phyloP scores from a whole-genome alignment of 257 asterid species.

The Coffea eugenioides region DNA sequence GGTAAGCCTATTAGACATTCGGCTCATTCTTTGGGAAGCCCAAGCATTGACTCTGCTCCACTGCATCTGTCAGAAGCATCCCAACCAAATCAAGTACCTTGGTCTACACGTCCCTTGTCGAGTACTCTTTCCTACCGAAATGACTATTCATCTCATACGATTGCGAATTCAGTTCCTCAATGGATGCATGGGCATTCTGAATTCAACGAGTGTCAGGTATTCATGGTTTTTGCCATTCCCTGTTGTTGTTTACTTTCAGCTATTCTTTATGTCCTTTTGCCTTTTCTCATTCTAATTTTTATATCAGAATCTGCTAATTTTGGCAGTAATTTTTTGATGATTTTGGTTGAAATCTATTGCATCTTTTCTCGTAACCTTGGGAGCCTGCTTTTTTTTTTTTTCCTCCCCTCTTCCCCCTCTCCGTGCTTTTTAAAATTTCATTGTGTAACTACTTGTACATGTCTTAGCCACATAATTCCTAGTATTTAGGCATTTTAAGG shows the following conservation, averaged over 20 bases:
- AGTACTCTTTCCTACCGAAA: slow-evolving; percentile 6
- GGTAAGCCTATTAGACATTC: slow-evolving; percentile 17
- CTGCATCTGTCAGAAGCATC: slow-evolving; percentile 22
- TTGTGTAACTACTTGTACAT: neutral
- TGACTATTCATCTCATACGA: slow-evolving; percentile 7
- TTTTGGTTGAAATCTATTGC: too few relatives aligned
- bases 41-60: slow-evolving; percentile 14
- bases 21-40: slow-evolving; percentile 15
- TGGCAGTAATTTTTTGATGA: neutral
- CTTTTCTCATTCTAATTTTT: neutral
- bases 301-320: neutral
- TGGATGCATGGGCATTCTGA: slow-evolving; percentile 19
- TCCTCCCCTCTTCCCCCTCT: too few relatives aligned
- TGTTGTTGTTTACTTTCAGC: neutral
- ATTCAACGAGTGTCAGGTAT: slow-evolving; percentile 30
- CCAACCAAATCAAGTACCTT: slow-evolving; percentile 20
- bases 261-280: neutral
- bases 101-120: slow-evolving; percentile 21
- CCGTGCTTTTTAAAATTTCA: too few relatives aligned
- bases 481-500: neutral
- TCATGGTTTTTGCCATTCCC: neutral
- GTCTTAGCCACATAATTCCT: neutral
- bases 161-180: slow-evolving; percentile 9
- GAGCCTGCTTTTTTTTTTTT: neutral
- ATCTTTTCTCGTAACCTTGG: neutral